Evolutionary conservation across 495 filamentous ascomycete species (phyloP).

Genomic region (Hyaloscypha bicolor): DNA sequence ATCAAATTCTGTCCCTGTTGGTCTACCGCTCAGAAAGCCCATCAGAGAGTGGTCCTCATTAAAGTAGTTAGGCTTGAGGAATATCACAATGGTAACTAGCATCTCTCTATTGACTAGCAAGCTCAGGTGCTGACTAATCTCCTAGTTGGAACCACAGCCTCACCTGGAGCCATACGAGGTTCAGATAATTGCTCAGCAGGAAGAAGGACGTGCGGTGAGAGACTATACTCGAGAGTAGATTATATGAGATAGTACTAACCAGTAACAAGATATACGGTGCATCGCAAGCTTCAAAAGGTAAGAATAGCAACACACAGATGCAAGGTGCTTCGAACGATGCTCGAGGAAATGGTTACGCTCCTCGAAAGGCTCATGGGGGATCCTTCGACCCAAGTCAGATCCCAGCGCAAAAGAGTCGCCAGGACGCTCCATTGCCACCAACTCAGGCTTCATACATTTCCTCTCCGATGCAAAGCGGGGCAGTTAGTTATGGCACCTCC

Average conservation of each 20-base stretch:
- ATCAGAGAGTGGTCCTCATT: too few species aligned
- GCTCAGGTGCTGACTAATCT: background rate
- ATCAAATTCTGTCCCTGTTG: too few species aligned
- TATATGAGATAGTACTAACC: too few species aligned
- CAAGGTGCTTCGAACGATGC: background rate
- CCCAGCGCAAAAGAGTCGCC: background rate
- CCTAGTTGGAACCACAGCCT: background rate
- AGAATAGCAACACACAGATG: background rate
- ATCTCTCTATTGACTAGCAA: too few species aligned
- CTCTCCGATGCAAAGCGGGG: background rate
- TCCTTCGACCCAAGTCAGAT: background rate
- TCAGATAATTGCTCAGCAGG: background rate
- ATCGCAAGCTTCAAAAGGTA: slow-evolving; percentile 1
- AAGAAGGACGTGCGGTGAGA: background rate
- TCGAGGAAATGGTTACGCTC: background rate
- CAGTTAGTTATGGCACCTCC: too few species aligned
- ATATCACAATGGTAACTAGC: too few species aligned
- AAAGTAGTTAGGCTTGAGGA: too few species aligned
- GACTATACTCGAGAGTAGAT: too few species aligned
- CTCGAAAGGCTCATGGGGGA: background rate
- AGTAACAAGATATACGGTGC: background rate
- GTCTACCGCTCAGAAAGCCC: too few species aligned
- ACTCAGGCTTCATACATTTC: background rate
- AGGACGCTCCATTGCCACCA: background rate
- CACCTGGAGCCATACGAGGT: background rate